These are phyloP conservation scores for Chlorociboria aeruginascens DNA, from an alignment of 495 filamentous ascomycete species.

Conservation along the genomic window DNA sequence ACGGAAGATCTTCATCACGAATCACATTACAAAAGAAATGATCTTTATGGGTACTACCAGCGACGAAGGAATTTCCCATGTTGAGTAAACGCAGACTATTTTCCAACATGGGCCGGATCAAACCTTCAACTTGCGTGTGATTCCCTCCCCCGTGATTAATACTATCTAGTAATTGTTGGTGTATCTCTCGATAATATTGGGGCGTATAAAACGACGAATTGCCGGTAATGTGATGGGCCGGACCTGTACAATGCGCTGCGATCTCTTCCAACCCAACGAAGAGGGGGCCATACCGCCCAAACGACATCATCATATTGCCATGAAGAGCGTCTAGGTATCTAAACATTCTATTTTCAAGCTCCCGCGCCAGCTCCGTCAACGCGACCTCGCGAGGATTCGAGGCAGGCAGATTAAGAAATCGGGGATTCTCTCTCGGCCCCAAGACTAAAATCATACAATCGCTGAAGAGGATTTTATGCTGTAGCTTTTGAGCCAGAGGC, in stretches of 20 bases:
- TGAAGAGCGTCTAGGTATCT: no score
- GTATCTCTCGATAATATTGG: no score
- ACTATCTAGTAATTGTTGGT: no score
- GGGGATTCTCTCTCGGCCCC: not conserved
- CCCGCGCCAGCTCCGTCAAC: not conserved
- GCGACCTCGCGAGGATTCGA: not conserved
- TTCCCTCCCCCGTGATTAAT: no score
- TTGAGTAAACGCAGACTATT: no score
- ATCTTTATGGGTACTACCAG: no score
- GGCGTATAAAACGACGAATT: no score
- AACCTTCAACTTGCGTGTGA: no score
- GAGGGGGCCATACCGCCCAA: not conserved
- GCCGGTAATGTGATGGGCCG: not conserved
- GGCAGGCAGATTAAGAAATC: not conserved
- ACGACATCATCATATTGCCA: not conserved
- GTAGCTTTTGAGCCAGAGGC: not conserved
- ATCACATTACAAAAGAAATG: not conserved
- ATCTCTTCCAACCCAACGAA: not conserved
- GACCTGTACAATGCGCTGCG: not conserved
- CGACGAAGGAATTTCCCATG: no score
- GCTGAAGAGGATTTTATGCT: conserved; percentile 1
- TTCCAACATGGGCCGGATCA: no score
- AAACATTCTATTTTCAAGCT: not conserved
- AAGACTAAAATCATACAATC: not conserved
- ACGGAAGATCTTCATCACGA: not conserved